Conservation (phyloP, 192 early-diverging fungal genomes). For the Gryganskiella cystojenkinii region DNA sequence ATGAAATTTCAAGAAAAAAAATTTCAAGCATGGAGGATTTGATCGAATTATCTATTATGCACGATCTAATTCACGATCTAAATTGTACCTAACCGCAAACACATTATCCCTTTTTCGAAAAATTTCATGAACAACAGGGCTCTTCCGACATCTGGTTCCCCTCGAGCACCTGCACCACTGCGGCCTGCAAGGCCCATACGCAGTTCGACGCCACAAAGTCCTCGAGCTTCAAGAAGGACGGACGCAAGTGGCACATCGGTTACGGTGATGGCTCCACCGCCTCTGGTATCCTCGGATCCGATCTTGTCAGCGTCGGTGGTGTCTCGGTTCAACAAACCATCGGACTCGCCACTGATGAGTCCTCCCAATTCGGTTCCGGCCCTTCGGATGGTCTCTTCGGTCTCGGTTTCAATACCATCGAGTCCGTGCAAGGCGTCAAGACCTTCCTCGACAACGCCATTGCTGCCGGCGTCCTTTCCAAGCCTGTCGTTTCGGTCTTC, state of each 20-base stretch:
- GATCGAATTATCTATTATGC: conserved; percentile 34
- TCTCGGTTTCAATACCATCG: conserved; percentile 67
- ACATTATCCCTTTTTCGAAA: background rate
- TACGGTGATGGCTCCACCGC: conserved; percentile 72
- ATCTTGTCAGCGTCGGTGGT: conserved; percentile 69
- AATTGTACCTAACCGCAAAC: conserved; percentile 14
- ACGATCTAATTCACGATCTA: conserved; percentile 66
- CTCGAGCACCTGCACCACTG: conserved; percentile 51
- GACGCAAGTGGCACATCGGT: conserved; percentile 66
- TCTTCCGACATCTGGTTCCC: conserved; percentile 71
- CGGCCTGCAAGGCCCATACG: conserved; percentile 57
- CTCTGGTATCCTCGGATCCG: conserved; percentile 52
- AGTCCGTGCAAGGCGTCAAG: conserved; percentile 46
- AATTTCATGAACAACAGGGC: conserved; percentile 18
- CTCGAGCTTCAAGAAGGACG: conserved; percentile 64
- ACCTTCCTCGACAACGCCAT: conserved; percentile 67
- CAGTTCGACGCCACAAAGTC: conserved; percentile 59
- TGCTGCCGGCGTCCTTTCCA: conserved; percentile 59
- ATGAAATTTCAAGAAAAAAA: background rate
- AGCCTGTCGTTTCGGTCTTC: conserved; percentile 72
- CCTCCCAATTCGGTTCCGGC: conserved; percentile 60
- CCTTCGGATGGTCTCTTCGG: conserved; percentile 73
- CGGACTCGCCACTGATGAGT: conserved; percentile 66
- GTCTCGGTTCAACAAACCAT: conserved; percentile 69
- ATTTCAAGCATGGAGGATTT: background rate